Conservation (phyloP, 1,284 basidiomycete genomes). For the Austroboletus niveus region DNA sequence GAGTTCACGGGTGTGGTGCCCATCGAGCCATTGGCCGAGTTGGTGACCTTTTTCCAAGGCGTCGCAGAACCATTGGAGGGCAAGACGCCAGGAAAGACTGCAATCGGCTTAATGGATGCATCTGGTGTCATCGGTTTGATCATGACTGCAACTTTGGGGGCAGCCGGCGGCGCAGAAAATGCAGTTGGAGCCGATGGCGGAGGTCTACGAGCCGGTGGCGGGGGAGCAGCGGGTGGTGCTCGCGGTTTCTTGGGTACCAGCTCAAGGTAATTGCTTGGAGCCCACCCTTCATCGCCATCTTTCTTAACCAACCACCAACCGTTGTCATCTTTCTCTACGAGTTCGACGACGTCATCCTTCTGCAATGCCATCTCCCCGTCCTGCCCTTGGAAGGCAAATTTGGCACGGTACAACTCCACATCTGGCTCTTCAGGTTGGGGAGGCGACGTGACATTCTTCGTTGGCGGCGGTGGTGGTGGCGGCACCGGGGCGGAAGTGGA, state of each 20-base stretch:
- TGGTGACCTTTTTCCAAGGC: conserved; percentile 67
- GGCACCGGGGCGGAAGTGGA: conserved; percentile 33
- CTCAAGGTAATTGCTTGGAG: conserved; percentile 92
- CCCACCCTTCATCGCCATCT: conserved; percentile 86
- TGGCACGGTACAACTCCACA: conserved; percentile 78
- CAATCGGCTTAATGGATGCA: conserved; percentile 63
- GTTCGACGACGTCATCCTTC: conserved; percentile 91
- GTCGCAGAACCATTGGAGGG: conserved; percentile 63
- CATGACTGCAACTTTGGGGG: conserved; percentile 38
- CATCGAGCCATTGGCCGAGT: conserved; percentile 33
- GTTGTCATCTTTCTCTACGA: conserved; percentile 92
- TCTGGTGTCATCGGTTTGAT: conserved; percentile 51
- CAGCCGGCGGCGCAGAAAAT: conserved; percentile 29
- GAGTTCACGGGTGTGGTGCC: conserved; percentile 51
- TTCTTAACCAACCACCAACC: conserved; percentile 98
- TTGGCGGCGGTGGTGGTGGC: conserved; percentile 45
- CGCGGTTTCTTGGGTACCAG: conserved; percentile 64
- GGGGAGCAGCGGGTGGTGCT: conserved; percentile 61
- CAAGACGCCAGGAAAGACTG: conserved; percentile 71
- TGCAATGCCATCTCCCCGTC: conserved; percentile 87
- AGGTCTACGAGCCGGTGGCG: conserved; percentile 59
- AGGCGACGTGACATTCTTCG: conserved; percentile 41
- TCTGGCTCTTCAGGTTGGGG: conserved; percentile 59
- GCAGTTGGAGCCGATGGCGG: conserved; percentile 42
- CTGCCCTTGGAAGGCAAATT: conserved; percentile 88